Conservation (phyloP, 164 flowering plant species). For the Warburgia ugandensis region DNA sequence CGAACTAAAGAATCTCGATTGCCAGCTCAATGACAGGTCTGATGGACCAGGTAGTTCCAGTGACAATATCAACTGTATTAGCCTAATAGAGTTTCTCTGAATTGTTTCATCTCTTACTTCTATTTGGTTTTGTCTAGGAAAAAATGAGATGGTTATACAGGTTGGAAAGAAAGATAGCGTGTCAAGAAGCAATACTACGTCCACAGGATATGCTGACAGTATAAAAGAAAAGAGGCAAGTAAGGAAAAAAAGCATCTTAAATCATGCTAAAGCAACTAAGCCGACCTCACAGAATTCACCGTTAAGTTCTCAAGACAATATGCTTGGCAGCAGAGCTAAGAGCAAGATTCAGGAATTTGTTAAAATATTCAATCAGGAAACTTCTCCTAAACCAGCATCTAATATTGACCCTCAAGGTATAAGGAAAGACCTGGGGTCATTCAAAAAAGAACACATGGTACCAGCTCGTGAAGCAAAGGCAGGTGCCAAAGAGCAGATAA, state of each 20-base stretch:
- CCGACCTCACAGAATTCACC: conserved; percentile 18
- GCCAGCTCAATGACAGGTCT: conserved; percentile 16
- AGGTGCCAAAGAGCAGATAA: conserved; percentile 12
- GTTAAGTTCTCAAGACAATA: conserved; percentile 15
- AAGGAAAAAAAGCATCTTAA: conserved; percentile 13
- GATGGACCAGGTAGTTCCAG: conserved; percentile 24
- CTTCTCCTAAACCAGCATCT: conserved; percentile 23
- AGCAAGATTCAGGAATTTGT: conserved; percentile 74
- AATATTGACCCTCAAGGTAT: conserved; percentile 17
- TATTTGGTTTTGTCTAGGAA: conserved; percentile 15
- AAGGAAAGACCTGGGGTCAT: conserved; percentile 18
- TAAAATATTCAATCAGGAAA: conserved; percentile 65
- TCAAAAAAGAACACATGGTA: conserved; percentile 16
- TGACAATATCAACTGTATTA: conserved; percentile 3
- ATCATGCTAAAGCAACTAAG: conserved; percentile 15
- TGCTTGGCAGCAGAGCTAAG: conserved; percentile 25
- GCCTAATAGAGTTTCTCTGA: not conserved
- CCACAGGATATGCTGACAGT: conserved; percentile 13
- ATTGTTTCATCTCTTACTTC: not conserved
- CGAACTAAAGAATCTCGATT: conserved; percentile 13
- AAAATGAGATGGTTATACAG: conserved; percentile 13
- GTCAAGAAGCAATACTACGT: conserved; percentile 10
- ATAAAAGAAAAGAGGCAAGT: conserved; percentile 22
- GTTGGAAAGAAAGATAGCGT: conserved; percentile 18
- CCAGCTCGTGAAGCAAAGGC: conserved; percentile 9